Evolutionary conservation across 257 asterid species (phyloP).

Genomic region (Eucommia ulmoides): DNA sequence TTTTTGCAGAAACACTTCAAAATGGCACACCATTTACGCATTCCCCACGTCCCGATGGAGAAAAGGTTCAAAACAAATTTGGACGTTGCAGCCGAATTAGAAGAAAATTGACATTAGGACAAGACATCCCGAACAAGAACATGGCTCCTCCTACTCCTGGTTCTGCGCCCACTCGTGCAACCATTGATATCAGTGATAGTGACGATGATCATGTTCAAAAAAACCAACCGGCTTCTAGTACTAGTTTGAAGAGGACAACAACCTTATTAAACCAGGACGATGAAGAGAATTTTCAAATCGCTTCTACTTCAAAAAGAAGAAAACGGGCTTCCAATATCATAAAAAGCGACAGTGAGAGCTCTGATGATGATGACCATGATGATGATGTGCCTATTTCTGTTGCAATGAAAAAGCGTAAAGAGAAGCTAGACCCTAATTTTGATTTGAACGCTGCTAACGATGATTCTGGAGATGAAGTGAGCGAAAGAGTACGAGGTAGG

Average conservation of each 20-base stretch:
- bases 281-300: neutral
- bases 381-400: slow-evolving; percentile 1
- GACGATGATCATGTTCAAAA: neutral
- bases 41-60: neutral
- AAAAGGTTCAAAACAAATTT: neutral
- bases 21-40: neutral
- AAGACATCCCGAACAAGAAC: neutral
- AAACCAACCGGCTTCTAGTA: neutral
- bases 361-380: neutral
- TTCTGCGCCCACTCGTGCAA: neutral
- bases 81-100: neutral
- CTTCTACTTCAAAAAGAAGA: neutral
- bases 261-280: neutral
- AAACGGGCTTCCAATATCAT: neutral
- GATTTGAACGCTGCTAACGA: no score
- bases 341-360: neutral
- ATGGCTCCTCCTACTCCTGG: neutral
- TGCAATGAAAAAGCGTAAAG: slow-evolving; percentile 14
- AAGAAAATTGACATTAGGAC: neutral
- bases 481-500: no score
- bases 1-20: neutral
- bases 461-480: no score
- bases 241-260: neutral
- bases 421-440: neutral
- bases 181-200: neutral